These are phyloP conservation scores for Cercospora zeae-maydis DNA, from an alignment of 2,329 filamentous ascomycete genomes.

Conservation along the genomic window DNA sequence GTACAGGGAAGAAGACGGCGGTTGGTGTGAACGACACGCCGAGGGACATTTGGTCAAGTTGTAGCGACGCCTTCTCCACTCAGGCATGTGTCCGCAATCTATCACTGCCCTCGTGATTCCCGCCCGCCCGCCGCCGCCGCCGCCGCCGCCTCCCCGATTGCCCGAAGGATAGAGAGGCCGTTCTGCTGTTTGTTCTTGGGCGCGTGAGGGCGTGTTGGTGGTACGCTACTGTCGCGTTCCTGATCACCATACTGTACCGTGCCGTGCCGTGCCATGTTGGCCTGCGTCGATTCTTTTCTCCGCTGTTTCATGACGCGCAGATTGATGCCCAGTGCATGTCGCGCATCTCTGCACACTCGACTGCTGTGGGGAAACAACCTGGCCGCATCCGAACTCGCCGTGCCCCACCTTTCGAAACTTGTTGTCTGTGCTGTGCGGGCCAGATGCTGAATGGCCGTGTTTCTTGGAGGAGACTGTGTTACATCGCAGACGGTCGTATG, in stretches of 20 bases:
- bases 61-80: conserved; percentile 23
- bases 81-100: conserved; percentile 9
- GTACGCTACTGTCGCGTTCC: conserved; percentile 34
- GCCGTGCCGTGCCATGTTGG: conserved; percentile 22
- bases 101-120: background rate
- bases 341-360: conserved; percentile 14
- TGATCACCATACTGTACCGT: conserved; percentile 33
- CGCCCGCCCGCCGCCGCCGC: background rate
- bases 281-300: conserved; percentile 13
- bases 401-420: background rate
- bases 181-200: background rate
- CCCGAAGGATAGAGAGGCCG: too few species aligned
- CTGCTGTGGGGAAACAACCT: conserved; percentile 12
- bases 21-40: conserved; percentile 1
- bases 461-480: conserved; percentile 5
- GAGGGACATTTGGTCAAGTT: conserved; percentile 15
- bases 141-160: too few species aligned
- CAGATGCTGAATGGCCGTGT: background rate
- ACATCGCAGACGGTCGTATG: conserved; percentile 3
- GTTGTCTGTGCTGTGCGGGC: conserved; percentile 3
- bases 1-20: conserved; percentile 19
- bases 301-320: conserved; percentile 28
- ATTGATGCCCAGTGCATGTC: conserved; percentile 17
- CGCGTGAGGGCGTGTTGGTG: conserved; percentile 11
- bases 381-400: background rate